Evolutionary conservation across 768 basidiomycete species (phyloP).

Genomic region (Russula lepida): DNA sequence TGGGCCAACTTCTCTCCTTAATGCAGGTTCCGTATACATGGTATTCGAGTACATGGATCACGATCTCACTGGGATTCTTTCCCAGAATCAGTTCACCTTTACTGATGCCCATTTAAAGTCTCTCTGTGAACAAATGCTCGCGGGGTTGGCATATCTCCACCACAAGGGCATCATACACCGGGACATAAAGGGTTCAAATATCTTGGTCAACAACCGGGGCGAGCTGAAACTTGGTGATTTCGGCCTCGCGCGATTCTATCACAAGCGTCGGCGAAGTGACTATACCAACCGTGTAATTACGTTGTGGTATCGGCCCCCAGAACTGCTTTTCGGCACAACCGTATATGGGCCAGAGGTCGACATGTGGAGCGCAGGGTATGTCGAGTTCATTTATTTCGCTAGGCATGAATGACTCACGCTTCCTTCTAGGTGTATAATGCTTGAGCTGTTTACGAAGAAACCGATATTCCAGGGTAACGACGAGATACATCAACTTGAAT

Average conservation of each 20-base stretch:
- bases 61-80: conserved; percentile 89
- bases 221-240: conserved; percentile 97
- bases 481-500: conserved; percentile 94
- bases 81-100: conserved; percentile 84
- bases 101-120: conserved; percentile 88
- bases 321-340: conserved; percentile 90
- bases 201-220: conserved; percentile 82
- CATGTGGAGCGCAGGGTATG: conserved; percentile 99
- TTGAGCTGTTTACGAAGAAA: conserved; percentile 91
- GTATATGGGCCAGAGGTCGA: conserved; percentile 96
- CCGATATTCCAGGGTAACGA: conserved; percentile 98
- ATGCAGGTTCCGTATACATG: conserved; percentile 90
- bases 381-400: conserved; percentile 3
- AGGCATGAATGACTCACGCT: neutral
- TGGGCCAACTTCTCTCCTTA: neutral
- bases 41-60: conserved; percentile 99
- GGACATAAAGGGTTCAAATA: conserved; percentile 99
- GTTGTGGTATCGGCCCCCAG: conserved; percentile 95
- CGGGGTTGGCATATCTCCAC: conserved; percentile 90
- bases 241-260: conserved; percentile 92
- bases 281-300: conserved; percentile 99
- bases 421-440: conserved; percentile 82
- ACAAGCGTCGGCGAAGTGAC: conserved; percentile 80
- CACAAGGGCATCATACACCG: conserved; percentile 94
- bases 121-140: conserved; percentile 90